Base-by-base conservation (phyloP, 176 grass and related monocot genomes). In the Lolium multiflorum region DNA sequence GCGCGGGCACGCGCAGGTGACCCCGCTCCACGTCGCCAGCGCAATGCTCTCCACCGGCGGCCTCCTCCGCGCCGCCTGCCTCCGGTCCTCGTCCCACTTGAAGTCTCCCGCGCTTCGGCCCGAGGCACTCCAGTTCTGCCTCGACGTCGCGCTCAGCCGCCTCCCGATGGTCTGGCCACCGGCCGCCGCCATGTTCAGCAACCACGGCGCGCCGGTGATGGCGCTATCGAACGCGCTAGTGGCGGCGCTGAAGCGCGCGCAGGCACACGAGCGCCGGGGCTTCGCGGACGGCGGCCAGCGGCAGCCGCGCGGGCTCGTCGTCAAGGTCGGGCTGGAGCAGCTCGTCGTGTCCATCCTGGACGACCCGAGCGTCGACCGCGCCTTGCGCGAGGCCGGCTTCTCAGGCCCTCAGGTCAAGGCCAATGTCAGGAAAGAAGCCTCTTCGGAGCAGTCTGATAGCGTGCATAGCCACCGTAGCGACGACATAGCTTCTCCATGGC, bases 331-430 rank as follows among this genome's bases (percentile, higher is more conserved):
- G 85, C 85, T 97, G 8, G 95, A 97, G 82, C 85, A 95, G 84
- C 89, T 97, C 80, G 77, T 93, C 41, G 51, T 97, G 83, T 95
- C 95, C 65, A 97, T 97, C 83, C 89, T 97, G 22, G 92, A 97
- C 14, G 95, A 97, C 74, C 92, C 92, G 1, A 95, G 92, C 79
- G 89, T 95, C 35, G 91, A 83, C 78, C 71, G 91, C 62, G 89
- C 93, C 58, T 95, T 95, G 95, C 87, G 87, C 20, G 92, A 95
- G 89, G 92, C 95, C 18, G 95, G 95, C 3, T 93, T 97, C 84
- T 94, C 92, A 11, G 86, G 95, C 50, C 82, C 91, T 28, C 84
- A 83, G 70, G 87, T 97, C 37, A 97, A 94, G 89, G 87, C 69
- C 87, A 92, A 90, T 67, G 84, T 97, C 2, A 87, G 88, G 87